Base-by-base conservation (phyloP, 768 basidiomycete genomes). In the Rhodotorula sphaerocarpa region DNA sequence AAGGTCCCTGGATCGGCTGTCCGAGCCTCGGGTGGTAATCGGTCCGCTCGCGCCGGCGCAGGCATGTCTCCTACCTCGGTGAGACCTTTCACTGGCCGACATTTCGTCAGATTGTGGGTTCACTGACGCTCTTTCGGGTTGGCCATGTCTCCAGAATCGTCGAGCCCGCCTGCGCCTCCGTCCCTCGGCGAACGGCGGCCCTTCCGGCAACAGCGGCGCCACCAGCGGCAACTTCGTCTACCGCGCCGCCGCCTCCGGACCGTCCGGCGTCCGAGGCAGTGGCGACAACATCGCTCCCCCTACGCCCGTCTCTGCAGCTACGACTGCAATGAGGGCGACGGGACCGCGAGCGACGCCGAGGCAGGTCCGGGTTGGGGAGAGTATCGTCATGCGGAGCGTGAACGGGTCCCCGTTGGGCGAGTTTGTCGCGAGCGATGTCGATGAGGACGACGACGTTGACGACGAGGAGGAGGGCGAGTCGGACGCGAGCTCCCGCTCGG, bases 191-290 rank as follows among this genome's bases (percentile, higher is more conserved):
- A n/a, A n/a, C n/a, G n/a, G n/a, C n/a, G n/a, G n/a, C n/a, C n/a
- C n/a, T n/a, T n/a, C n/a, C n/a, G n/a, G n/a, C n/a, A n/a, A n/a
- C n/a, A n/a, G n/a, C n/a, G n/a, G n/a, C n/a, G n/a, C n/a, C n/a
- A n/a, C n/a, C n/a, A n/a, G n/a, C 33, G 12, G 7, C n/a, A 58
- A 61, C 52, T 66, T 61, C 34, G n/a, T 66, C 59, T 66, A 66
- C 56, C 65, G 59, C n/a, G n/a, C n/a, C n/a, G n/a, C n/a, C n/a
- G n/a, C n/a, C n/a, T n/a, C n/a, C n/a, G n/a, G n/a, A n/a, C n/a
- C n/a, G n/a, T n/a, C n/a, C n/a, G n/a, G n/a, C n/a, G n/a, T n/a
- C n/a, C n/a, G n/a, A n/a, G n/a, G n/a, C n/a, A n/a, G n/a, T n/a
- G n/a, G n/a, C n/a, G n/a, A n/a, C n/a, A n/a, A n/a, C n/a, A n/a